Percentiles rank a stretch among this genome's conserved stretches.
phyloP scores from a whole-genome alignment of 108 stramenopile species.

The Pseudonitzschia pungens region DNA sequence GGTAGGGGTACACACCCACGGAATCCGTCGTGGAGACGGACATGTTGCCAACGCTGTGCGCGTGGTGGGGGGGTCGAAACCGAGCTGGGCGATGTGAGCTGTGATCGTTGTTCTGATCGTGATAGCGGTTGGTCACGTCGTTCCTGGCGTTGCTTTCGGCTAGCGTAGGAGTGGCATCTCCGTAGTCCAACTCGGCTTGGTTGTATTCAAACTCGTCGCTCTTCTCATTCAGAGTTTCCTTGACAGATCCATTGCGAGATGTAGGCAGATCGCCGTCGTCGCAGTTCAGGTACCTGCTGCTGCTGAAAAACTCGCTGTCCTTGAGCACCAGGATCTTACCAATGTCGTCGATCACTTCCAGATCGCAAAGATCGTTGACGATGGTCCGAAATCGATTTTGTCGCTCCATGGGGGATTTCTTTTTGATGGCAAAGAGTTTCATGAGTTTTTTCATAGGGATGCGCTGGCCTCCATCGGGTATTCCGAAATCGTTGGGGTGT shows the following conservation, averaged over 20 bases:
- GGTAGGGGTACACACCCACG: neutral
- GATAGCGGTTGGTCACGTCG: no score
- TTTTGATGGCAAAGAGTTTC: slow-evolving; percentile 75
- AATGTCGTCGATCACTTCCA: slow-evolving; percentile 31
- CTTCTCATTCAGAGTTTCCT: no score
- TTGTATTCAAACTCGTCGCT: neutral
- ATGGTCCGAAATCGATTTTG: slow-evolving; percentile 54
- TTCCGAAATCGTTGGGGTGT: slow-evolving; percentile 10
- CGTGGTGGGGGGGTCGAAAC: neutral
- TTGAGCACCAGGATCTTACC: neutral
- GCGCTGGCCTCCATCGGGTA: neutral
- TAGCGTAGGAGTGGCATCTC: slow-evolving; percentile 28
- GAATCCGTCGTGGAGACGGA: neutral
- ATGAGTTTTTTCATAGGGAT: slow-evolving; percentile 76
- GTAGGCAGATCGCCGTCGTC: neutral
- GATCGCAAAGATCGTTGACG: slow-evolving; percentile 77
- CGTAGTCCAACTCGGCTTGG: slow-evolving; percentile 19
- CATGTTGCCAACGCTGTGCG: neutral
- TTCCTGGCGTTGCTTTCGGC: slow-evolving; percentile 15
- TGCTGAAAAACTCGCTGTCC: neutral
- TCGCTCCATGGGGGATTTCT: slow-evolving; percentile 54
- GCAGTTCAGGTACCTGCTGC: neutral
- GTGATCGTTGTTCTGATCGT: neutral
- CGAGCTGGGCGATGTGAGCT: neutral
- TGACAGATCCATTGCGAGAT: neutral